Evolutionary conservation across 2,329 filamentous ascomycete genomes (phyloP), one percentile per base, ranked within the genome.

Genomic region (Sporothrix sp.): DNA sequence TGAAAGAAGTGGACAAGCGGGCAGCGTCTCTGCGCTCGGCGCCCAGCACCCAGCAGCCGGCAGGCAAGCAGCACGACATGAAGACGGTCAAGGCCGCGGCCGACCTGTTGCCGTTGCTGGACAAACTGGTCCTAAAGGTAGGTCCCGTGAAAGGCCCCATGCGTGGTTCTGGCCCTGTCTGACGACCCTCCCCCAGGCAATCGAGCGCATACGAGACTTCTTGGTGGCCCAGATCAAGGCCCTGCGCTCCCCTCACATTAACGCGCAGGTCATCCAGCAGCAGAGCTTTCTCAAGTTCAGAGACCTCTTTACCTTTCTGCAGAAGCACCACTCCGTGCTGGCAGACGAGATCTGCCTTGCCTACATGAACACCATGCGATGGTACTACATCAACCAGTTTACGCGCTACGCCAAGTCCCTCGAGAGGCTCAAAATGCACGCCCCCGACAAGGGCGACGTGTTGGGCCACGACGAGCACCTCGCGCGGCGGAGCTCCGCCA

Each of bases 331-430:
- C 60, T 72, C 85, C 1, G 75, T 79, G n/a, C 78, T 98, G 6
- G 88, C 87, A 8, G 84, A 90, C 48, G 87, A 98, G 66, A 95
- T 98, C 57, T 82, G 82, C 8, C 85, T 88, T 63, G 93, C 94
- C 3, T 98, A 98, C 62, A 84, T 94, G 70, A 95, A 96, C 65
- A 98, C 94, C 0, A 98, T 98, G 88, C 81, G 89, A 48, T 98
- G 93, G 93, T 98, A 98, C 63, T 97, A 97, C 63, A 70, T 85
- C 48, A 93, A 85, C 57, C 87, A 96, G 64, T 98, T 98, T 63
- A 82, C 79, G 3, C 82, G 91, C 30, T 98, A 98, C 65, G 81
- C 85, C 56, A 82, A 83, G 59, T 83, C 93, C 0, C 73, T 98
- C 6, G 83, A 85, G 50, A 94, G 88, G 65, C 75, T 98, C 54